Percentiles rank a stretch among this genome's conserved stretches.
These are phyloP conservation scores for Coemansia sp. DNA, from an alignment of 192 early-diverging fungal species.

Conservation along the genomic window DNA sequence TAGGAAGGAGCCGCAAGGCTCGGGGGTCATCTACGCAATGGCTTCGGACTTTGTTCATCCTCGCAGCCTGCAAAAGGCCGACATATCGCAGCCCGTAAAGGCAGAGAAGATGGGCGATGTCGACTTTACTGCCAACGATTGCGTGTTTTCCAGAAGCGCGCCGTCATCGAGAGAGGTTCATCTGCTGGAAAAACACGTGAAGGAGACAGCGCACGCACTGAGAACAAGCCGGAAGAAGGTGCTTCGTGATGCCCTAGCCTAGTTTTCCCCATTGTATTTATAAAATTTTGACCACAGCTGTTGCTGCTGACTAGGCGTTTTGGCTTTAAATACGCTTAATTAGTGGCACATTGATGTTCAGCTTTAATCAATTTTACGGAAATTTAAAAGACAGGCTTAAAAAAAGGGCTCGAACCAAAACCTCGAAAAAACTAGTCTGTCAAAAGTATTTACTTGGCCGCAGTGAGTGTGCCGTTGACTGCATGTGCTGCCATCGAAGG, in stretches of 20 bases:
- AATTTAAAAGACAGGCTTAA: not conserved
- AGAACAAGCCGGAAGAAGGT: slow-evolving; percentile 18
- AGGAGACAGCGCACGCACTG: slow-evolving; percentile 33
- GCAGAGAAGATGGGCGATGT: slow-evolving; percentile 31
- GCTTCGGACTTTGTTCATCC: slow-evolving; percentile 46
- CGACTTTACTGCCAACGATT: slow-evolving; percentile 44
- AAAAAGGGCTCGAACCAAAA: not conserved
- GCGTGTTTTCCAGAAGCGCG: slow-evolving; percentile 18
- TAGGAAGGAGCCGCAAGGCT: slow-evolving; percentile 3
- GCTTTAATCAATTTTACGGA: too few relatives aligned
- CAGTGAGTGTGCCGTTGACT: slow-evolving; percentile 16
- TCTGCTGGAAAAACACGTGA: slow-evolving; percentile 21
- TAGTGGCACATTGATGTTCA: not conserved
- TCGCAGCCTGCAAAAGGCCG: slow-evolving; percentile 15
- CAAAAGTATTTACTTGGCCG: slow-evolving; percentile 18
- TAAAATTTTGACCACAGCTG: not conserved
- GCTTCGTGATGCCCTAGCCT: not conserved
- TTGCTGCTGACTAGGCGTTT: too few relatives aligned
- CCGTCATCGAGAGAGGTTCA: slow-evolving; percentile 33
- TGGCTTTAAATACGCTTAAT: not conserved
- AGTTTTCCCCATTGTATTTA: not conserved
- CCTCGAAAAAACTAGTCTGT: not conserved
- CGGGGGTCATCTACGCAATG: slow-evolving; percentile 32
- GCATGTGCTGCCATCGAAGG: slow-evolving; percentile 41
- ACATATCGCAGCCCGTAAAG: slow-evolving; percentile 26